A percentile compares a stretch with the other conserved stretches of the same genome.
phyloP scores from a whole-genome alignment of 2,329 filamentous ascomycete genomes.

The Cladophialophora bantiana region DNA sequence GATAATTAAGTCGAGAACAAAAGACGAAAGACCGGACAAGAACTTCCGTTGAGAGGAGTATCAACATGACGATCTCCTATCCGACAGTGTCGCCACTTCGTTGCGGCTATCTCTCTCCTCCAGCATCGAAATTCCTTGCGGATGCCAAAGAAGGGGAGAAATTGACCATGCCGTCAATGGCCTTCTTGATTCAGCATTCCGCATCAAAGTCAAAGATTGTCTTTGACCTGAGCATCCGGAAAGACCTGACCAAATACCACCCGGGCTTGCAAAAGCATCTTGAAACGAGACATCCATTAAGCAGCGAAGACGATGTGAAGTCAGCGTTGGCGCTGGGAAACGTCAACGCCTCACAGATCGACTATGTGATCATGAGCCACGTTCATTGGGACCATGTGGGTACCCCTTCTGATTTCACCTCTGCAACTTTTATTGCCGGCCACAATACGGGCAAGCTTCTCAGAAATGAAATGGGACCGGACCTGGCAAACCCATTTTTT shows the following conservation, averaged over 20 bases:
- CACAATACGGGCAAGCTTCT: constrained; percentile 54
- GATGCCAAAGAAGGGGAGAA: constrained; percentile 22
- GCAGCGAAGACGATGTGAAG: constrained; percentile 54
- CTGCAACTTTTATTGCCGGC: constrained; percentile 60
- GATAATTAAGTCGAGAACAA: constrained; percentile 7
- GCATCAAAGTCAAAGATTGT: constrained; percentile 46
- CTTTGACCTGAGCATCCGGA: constrained; percentile 62
- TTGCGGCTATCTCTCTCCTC: constrained; percentile 22
- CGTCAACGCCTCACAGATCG: constrained; percentile 44
- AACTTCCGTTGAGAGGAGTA: not conserved
- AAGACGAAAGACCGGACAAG: not conserved
- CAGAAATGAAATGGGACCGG: constrained; percentile 52
- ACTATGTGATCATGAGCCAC: constrained; percentile 59
- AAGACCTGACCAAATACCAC: constrained; percentile 53
- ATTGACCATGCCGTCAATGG: constrained; percentile 42
- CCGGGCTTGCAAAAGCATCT: constrained; percentile 55
- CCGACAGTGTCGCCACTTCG: constrained; percentile 23
- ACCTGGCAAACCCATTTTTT: constrained; percentile 48
- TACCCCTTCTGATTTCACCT: constrained; percentile 59
- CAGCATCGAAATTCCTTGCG: constrained; percentile 22
- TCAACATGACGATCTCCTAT: constrained; percentile 17
- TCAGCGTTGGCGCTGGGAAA: constrained; percentile 49
- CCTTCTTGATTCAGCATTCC: constrained; percentile 43
- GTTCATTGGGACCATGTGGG: constrained; percentile 67
- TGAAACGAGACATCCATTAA: constrained; percentile 54